These are phyloP conservation scores for Candida sp. DNA, from an alignment of 1,139 yeast genomes.

Conservation along the genomic window DNA sequence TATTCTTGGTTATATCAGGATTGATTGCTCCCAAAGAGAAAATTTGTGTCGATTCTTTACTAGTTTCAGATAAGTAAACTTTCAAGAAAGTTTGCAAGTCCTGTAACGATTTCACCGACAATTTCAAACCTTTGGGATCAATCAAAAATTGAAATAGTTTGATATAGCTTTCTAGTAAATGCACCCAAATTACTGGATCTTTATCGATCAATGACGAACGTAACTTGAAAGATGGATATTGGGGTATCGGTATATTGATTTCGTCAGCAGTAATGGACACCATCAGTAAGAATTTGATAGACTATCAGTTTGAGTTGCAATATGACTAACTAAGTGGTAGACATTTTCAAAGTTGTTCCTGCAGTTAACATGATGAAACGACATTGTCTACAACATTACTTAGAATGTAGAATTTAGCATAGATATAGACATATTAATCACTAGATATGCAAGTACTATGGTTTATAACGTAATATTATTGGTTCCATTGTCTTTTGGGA, in stretches of 20 bases:
- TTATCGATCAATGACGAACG: conserved; percentile 73
- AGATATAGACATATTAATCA: too few relatives aligned
- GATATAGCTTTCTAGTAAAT: conserved; percentile 62
- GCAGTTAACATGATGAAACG: too few relatives aligned
- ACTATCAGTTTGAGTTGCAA: not conserved
- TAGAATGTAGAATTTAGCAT: too few relatives aligned
- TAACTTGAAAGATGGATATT: conserved; percentile 69
- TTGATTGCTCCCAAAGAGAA: conserved; percentile 69
- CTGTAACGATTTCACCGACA: conserved; percentile 53
- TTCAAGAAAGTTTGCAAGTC: conserved; percentile 56
- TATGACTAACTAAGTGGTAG: not conserved
- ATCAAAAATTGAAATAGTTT: conserved; percentile 45
- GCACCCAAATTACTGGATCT: conserved; percentile 83
- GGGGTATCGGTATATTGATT: conserved; percentile 51
- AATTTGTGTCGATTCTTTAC: conserved; percentile 55
- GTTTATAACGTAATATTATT: too few relatives aligned
- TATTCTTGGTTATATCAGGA: conserved; percentile 58
- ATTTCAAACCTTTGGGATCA: conserved; percentile 20
- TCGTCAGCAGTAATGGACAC: not conserved
- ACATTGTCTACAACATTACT: too few relatives aligned
- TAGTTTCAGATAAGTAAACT: conserved; percentile 56
- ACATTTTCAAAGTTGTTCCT: not conserved
- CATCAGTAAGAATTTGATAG: not conserved
- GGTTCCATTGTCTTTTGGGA: too few relatives aligned
- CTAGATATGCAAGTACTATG: too few relatives aligned